Percentiles rank a stretch among this genome's conserved stretches.
Evolutionary conservation across 108 stramenopile species (phyloP).

Genomic region (Epithemia pelagica): DNA sequence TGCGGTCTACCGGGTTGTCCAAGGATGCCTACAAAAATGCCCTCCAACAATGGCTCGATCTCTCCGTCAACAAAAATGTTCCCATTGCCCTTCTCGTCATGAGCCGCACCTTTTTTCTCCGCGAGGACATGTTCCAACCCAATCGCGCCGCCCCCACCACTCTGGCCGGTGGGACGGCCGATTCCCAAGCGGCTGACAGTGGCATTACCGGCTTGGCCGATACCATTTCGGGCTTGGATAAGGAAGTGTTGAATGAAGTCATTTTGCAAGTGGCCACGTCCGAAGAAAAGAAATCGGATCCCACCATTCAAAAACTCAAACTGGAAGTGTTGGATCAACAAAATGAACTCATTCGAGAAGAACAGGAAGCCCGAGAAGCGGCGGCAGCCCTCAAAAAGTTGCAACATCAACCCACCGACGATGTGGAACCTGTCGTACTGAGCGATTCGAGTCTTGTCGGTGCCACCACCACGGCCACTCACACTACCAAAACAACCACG

Average conservation of each 20-base stretch:
- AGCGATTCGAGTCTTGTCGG: background rate
- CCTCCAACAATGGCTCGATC: slow-evolving; percentile 94
- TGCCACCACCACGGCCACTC: background rate
- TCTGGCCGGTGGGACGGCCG: slow-evolving; percentile 24
- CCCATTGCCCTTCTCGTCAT: slow-evolving; percentile 95
- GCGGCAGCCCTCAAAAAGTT: slow-evolving; percentile 43
- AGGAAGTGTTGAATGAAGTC: slow-evolving; percentile 92
- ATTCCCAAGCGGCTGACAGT: slow-evolving; percentile 25
- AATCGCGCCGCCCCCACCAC: too few species aligned
- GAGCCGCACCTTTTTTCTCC: slow-evolving; percentile 91
- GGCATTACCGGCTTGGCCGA: slow-evolving; percentile 79
- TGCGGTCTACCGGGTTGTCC: slow-evolving; percentile 92
- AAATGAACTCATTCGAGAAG: slow-evolving; percentile 72
- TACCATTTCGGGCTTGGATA: slow-evolving; percentile 91
- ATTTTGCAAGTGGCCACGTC: slow-evolving; percentile 88
- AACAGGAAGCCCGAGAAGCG: slow-evolving; percentile 58
- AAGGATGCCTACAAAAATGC: slow-evolving; percentile 82
- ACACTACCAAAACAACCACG: background rate
- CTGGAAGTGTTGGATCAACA: slow-evolving; percentile 73
- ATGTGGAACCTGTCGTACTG: slow-evolving; percentile 8
- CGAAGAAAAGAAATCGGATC: slow-evolving; percentile 62
- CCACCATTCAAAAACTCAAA: slow-evolving; percentile 73
- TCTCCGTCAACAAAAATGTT: slow-evolving; percentile 90
- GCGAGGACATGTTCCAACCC: slow-evolving; percentile 46
- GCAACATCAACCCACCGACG: slow-evolving; percentile 20